Percentiles rank a stretch among this genome's conserved stretches.
phyloP scores from a whole-genome alignment of 768 basidiomycete species.

The Clavaria fumosa region DNA sequence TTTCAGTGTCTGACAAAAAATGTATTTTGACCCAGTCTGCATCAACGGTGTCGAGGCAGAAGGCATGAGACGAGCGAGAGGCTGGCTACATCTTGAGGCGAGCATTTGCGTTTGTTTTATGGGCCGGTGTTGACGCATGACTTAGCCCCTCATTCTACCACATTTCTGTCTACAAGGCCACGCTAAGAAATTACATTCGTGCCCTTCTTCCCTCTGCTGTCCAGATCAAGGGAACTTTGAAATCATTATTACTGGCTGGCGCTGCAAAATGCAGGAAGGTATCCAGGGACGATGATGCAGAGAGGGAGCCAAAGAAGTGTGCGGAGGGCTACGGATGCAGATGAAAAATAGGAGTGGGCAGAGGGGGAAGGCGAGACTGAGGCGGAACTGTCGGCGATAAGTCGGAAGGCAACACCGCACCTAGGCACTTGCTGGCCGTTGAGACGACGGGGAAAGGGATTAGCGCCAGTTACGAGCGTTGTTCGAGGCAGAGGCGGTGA shows the following conservation, averaged over 20 bases:
- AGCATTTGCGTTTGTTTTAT: too few species aligned
- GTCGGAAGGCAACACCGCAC: too few species aligned
- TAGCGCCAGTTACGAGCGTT: too few species aligned
- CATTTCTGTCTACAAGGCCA: slow-evolving; percentile 95
- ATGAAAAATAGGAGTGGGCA: too few species aligned
- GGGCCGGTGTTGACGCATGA: not conserved
- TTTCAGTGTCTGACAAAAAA: too few species aligned
- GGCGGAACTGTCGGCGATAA: slow-evolving; percentile 90
- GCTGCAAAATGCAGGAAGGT: slow-evolving; percentile 90
- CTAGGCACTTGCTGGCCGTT: slow-evolving; percentile 63
- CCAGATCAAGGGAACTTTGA: slow-evolving; percentile 93
- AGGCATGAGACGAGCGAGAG: too few species aligned
- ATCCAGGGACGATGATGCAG: slow-evolving; percentile 91
- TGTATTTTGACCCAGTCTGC: too few species aligned
- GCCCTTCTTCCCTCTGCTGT: slow-evolving; percentile 85
- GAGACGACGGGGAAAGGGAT: slow-evolving; percentile 94
- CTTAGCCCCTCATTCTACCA: slow-evolving; percentile 32
- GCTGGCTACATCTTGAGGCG: too few species aligned
- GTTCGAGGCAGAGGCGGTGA: too few species aligned
- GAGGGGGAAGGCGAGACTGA: slow-evolving; percentile 98
- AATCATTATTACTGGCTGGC: slow-evolving; percentile 99
- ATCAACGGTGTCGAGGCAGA: too few species aligned
- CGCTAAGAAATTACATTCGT: slow-evolving; percentile 97
- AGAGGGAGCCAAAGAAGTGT: too few species aligned
- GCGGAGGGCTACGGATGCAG: slow-evolving; percentile 81